phyloP scores from a whole-genome alignment of 306 rosid genomes.

The Fragaria ananassa region DNA sequence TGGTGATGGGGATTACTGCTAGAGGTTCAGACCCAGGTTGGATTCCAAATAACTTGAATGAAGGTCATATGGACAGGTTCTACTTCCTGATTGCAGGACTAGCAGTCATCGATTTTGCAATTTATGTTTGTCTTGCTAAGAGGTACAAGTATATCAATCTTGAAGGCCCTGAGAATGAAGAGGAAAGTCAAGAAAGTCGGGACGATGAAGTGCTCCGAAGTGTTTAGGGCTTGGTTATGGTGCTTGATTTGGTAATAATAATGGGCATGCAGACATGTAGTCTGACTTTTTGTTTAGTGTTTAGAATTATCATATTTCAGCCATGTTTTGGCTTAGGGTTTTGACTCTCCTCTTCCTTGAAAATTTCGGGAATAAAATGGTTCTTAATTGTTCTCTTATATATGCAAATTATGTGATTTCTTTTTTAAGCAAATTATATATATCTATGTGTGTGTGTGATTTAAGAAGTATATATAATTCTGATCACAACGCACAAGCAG shows the following conservation, averaged over 20 bases:
- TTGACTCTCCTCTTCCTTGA: background rate
- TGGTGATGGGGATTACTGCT: slow-evolving; percentile 56
- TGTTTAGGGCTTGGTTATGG: slow-evolving; percentile 1
- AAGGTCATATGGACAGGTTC: slow-evolving; percentile 66
- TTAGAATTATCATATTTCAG: background rate
- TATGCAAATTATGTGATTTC: too few species aligned
- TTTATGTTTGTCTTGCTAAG: slow-evolving; percentile 48
- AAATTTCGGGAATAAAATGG: background rate
- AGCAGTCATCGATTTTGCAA: slow-evolving; percentile 42
- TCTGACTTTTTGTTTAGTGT: background rate
- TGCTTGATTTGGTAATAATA: background rate
- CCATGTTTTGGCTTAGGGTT: background rate
- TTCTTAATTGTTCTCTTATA: background rate
- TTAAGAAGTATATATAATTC: too few species aligned
- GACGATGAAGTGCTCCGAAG: slow-evolving; percentile 6
- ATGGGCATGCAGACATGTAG: background rate
- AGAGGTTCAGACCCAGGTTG: slow-evolving; percentile 51
- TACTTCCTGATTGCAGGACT: slow-evolving; percentile 59
- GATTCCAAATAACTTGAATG: slow-evolving; percentile 62
- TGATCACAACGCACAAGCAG: too few species aligned
- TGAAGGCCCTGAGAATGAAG: slow-evolving; percentile 11
- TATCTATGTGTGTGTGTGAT: too few species aligned
- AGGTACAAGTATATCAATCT: slow-evolving; percentile 44
- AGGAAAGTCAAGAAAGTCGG: background rate
- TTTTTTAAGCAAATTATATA: too few species aligned